Evolutionary conservation across 179 eudicot genomes (phyloP), one percentile per base, ranked within the genome.

Genomic region (Beta corolliflora): DNA sequence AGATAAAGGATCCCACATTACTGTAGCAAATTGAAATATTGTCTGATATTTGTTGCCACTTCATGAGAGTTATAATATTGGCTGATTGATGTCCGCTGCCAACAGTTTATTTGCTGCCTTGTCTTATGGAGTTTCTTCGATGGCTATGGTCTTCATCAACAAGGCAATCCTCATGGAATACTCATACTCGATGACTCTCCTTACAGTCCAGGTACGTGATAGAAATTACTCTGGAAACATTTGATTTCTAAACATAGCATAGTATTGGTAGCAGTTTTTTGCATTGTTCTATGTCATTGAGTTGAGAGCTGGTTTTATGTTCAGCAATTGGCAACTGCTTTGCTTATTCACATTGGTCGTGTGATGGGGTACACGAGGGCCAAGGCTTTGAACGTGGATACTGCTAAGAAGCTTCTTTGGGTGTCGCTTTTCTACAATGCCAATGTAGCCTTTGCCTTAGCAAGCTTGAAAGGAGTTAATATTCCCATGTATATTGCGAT

Each of bases 71-170:
- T 21, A n/a, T 31, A 21, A 55, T 12, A 14, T 3, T 54, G n/a
- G 45, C n/a, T 5, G 5, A 73, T 13, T 25, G 60, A 31, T 73
- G n/a, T 55, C 19, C 13, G 10, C 55, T 73, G 45, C 19, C n/a
- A 29, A 15, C 84, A 96, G 99, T 82, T 90, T 96, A 76, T 65
- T 85, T 68, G 94, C 99, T 81, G 98, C 98, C 48, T 71, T 94
- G 76, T 94, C 98, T 50, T 96, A 94, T 91, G 99, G 99, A 81
- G 86, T 77, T 79, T 86, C 98, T 80, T 96, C 99, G n/a, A 96
- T 96, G 99, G 98, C 96, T 70, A 96, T 96, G 99, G 95, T 94
- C 71, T 96, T 96, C 82, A 93, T 96, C 84, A 96, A 96, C 84
- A 94, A 96, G 84, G 97, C 99, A 50, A 92, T 96, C 77, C 70